These are phyloP conservation scores for Penicillium salamii DNA, from an alignment of 495 filamentous ascomycete genomes.

Conservation along the genomic window DNA sequence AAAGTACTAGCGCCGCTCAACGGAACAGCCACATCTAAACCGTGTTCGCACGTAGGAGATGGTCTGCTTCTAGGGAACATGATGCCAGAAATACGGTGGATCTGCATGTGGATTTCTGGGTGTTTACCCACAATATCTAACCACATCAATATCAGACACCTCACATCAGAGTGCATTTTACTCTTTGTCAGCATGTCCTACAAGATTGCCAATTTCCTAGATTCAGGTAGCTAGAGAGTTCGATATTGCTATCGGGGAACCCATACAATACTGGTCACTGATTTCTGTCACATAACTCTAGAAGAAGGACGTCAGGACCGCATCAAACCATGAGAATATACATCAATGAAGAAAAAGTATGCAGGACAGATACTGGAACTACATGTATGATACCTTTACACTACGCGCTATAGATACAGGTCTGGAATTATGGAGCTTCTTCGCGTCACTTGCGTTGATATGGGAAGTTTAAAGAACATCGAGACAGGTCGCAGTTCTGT, in stretches of 20 bases:
- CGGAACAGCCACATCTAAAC: too few species aligned
- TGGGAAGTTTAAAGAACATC: not conserved
- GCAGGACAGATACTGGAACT: not conserved
- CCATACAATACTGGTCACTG: not conserved
- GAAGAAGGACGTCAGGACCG: not conserved
- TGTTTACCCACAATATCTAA: not conserved
- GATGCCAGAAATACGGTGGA: not conserved
- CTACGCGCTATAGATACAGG: not conserved
- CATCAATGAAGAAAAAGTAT: not conserved
- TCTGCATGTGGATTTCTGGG: not conserved
- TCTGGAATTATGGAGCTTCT: conserved; percentile 7
- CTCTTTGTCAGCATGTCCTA: conserved; percentile 1
- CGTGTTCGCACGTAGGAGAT: too few species aligned
- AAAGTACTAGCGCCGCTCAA: too few species aligned
- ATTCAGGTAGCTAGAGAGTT: not conserved
- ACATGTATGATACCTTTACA: not conserved
- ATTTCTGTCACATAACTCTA: not conserved
- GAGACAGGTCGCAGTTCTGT: too few species aligned
- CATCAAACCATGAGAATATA: not conserved
- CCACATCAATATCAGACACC: not conserved
- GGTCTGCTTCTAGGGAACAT: too few species aligned
- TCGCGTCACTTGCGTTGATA: too few species aligned
- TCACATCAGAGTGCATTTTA: not conserved
- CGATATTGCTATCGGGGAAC: not conserved
- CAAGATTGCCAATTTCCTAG: not conserved